Base-by-base conservation (phyloP, 1,284 basidiomycete species). In the Rhodotorula mucilaginosa region DNA sequence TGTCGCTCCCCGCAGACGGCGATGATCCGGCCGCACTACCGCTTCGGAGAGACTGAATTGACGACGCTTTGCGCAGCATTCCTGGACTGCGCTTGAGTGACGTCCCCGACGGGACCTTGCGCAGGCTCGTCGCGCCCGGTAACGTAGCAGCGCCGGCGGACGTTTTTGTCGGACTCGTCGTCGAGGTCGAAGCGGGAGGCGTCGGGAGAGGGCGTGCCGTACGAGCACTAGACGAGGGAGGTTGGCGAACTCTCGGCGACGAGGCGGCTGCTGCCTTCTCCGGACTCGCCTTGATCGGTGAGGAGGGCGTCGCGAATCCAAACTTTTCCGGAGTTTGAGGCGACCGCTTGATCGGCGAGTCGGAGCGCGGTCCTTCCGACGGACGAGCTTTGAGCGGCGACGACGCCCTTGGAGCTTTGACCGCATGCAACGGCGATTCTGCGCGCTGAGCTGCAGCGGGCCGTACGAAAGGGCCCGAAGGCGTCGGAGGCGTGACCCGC, bases 11-110 rank as follows among this genome's bases (percentile, higher is more conserved):
- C 23, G 23, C 58, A n/a, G 47, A 47, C 19, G 26, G 23, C 2
- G 63, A 47, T 21, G 67, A 31, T 39, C 64, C 44, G 26, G 61
- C 18, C n/a, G 65, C 44, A 44, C 8, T 2, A 13, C 39, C 39
- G 46, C 44, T 56, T 23, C 72, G 72, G 34, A 74, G 62, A 1
- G 69, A 71, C 4, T 64, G 59, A 2, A 47, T 54, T 23, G 69
- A 71, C 0, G 69, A 54, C 3, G 60, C 34, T 46, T 71, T 70
- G 56, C 67, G 61, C 13, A 71, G 5, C 26, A 73, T 64, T 26
- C 61, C 69, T 2, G 71, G 68, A 2, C 60, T 60, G 21, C 74
- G 69, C 58, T 64, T 64, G 16, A 76, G 66, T 21, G 74, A 76
- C 1, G 72, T 61, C 13, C 60, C 61, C 3, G 74, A 74, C 0